Percentiles rank a stretch among this genome's conserved stretches.
Conservation (phyloP, 805 yeast species). For the Hanseniaspora lindneri region DNA sequence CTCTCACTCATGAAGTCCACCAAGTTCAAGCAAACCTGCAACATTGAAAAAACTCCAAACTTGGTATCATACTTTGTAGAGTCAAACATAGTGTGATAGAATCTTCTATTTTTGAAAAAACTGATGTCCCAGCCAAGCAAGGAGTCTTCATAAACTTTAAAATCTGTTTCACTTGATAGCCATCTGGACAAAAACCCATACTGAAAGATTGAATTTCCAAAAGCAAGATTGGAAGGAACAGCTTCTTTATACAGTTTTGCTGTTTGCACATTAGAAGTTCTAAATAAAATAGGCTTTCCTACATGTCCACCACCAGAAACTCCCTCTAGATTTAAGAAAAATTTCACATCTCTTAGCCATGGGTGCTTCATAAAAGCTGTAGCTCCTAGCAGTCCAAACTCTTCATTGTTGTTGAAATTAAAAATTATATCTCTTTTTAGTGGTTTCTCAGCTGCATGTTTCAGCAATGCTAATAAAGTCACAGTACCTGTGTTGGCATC, state of each 20-base stretch:
- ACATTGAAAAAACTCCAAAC: conserved; percentile 77
- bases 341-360: conserved; percentile 51
- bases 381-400: conserved; percentile 78
- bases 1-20: conserved; percentile 32
- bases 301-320: conserved; percentile 76
- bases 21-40: conserved; percentile 55
- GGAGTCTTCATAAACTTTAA: conserved; percentile 47
- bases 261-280: conserved; percentile 71
- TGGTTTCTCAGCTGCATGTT: conserved; percentile 35
- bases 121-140: conserved; percentile 83
- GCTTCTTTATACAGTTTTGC: conserved; percentile 43
- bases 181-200: conserved; percentile 68
- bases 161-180: conserved; percentile 76
- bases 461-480: conserved; percentile 58
- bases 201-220: conserved; percentile 69
- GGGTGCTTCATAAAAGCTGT: conserved; percentile 53
- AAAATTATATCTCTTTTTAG: conserved; percentile 66
- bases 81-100: conserved; percentile 73
- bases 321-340: conserved; percentile 76
- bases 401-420: conserved; percentile 84
- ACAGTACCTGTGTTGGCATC: conserved; percentile 90
- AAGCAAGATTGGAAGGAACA: conserved; percentile 48
- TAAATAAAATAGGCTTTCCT: conserved; percentile 55
- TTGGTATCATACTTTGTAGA: conserved; percentile 50
- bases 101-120: conserved; percentile 69